phyloP scores from a whole-genome alignment of 2,329 filamentous ascomycete genomes.

The Diaporthe australafricana region DNA sequence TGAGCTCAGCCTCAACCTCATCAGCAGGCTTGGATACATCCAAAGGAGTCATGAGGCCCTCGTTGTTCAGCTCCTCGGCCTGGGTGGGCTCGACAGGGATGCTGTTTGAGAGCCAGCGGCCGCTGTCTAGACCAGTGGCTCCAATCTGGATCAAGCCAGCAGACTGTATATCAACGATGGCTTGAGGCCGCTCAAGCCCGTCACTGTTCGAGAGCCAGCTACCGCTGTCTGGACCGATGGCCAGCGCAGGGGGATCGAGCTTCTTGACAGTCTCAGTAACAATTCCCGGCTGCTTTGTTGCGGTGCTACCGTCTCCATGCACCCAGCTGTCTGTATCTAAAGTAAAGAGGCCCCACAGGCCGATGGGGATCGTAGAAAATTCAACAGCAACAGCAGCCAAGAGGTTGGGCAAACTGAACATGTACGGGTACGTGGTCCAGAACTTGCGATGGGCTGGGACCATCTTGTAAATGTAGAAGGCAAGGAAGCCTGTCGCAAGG shows the following conservation, averaged over 20 bases:
- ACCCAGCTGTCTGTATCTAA: conserved; percentile 23
- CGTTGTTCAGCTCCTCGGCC: background rate
- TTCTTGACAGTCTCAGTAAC: background rate
- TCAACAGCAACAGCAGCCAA: conserved; percentile 22
- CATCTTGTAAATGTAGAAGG: conserved; percentile 9
- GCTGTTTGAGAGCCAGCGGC: background rate
- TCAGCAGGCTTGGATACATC: background rate
- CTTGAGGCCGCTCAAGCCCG: no score
- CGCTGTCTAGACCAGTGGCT: background rate
- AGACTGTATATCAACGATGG: no score
- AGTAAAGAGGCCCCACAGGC: conserved; percentile 25
- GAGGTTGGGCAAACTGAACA: conserved; percentile 11
- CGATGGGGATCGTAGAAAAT: conserved; percentile 6
- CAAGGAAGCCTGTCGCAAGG: conserved; percentile 8
- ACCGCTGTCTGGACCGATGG: no score
- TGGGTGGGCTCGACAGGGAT: background rate
- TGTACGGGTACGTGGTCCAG: conserved; percentile 23
- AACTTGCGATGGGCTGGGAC: conserved; percentile 1
- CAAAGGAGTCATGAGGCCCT: background rate
- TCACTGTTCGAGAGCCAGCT: no score
- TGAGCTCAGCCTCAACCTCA: background rate
- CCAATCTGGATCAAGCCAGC: no score
- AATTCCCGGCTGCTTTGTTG: conserved; percentile 13
- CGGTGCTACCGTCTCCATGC: conserved; percentile 7
- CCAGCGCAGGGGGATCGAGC: background rate